Evolutionary conservation across 257 asterid species (phyloP), one percentile per base, ranked within the genome.

Genomic region (Lycium barbarum): DNA sequence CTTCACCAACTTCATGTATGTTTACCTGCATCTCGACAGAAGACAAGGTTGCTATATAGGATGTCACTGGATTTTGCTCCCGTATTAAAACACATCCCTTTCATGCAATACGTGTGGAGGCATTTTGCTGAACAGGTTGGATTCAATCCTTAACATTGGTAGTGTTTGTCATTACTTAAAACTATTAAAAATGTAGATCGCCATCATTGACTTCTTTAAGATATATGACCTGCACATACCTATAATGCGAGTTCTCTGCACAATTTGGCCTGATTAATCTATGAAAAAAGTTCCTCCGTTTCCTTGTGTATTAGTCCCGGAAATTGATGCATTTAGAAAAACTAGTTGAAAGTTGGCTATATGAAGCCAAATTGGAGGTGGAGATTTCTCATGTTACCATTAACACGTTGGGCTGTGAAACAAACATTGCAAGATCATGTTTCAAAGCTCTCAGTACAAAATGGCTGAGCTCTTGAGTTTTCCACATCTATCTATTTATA

Each of bases 41-140:
- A 96, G 90, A 96, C 99, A 38, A 88, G 99, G 88, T 79, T 96
- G 86, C 83, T 96, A 79, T 96, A 96, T 91, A 93, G 99, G 90
- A 95, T 96, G 99, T 95, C 99, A 15, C 93, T 96, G 82, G 99
- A 96, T 90, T 96, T 96, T 87, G 99, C 97, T 62, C 99, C 99
- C 1, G 85, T 93, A 73, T 92, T 96, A 47, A 92, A 93, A 87
- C 95, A 93, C 82, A 83, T 96, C 22, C 98, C 99, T 73, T 93
- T 94, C 91, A 95, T 95, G 91, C 89, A 93, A 62, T 80, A 91
- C 80, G 83, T 95, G 83, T 95, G 99, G 99, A 94, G 90, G 87
- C 97, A 96, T 89, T 96, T 96, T 63, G 98, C 99, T 45, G 94
- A 95, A 61, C 91, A 96, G 99, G 98, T 95, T 84, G 85, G 80